Evolutionary conservation across 176 grass and related monocot genomes (phyloP).

Genomic region (Oryza australiensis): DNA sequence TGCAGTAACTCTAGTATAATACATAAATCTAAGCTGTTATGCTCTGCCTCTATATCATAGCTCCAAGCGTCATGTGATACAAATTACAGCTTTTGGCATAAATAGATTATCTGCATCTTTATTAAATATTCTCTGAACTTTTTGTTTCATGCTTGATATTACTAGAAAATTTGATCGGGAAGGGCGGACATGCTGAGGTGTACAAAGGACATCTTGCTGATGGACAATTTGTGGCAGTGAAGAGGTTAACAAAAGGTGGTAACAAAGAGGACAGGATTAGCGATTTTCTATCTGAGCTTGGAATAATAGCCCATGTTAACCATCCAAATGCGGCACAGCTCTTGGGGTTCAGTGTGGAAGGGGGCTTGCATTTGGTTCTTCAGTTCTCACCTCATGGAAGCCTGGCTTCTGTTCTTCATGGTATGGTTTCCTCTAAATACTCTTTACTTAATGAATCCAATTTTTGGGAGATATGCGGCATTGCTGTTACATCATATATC

Average conservation of each 20-base stretch:
- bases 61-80: neutral
- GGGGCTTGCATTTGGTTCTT: slow-evolving; percentile 82
- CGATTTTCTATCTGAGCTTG: slow-evolving; percentile 93
- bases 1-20: neutral
- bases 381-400: slow-evolving; percentile 96
- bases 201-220: slow-evolving; percentile 79
- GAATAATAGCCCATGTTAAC: slow-evolving; percentile 99
- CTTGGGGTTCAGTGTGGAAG: slow-evolving; percentile 90
- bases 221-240: slow-evolving; percentile 85
- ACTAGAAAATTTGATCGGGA: slow-evolving; percentile 90
- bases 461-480: neutral
- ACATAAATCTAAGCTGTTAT: neutral
- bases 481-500: slow-evolving; percentile 2
- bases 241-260: slow-evolving; percentile 82
- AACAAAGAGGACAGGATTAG: slow-evolving; percentile 81
- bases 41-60: neutral
- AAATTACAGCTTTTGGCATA: neutral
- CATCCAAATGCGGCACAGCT: slow-evolving; percentile 96
- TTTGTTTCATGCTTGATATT: slow-evolving; percentile 28
- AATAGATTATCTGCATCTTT: slow-evolving; percentile 1
- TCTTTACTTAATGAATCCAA: slow-evolving; percentile 26
- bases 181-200: slow-evolving; percentile 92
- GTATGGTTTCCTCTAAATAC: slow-evolving; percentile 48
- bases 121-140: slow-evolving; percentile 20
- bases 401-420: slow-evolving; percentile 89